Evolutionary conservation across 345 rosid species (phyloP).

Genomic region (Pugionium cornutum): DNA sequence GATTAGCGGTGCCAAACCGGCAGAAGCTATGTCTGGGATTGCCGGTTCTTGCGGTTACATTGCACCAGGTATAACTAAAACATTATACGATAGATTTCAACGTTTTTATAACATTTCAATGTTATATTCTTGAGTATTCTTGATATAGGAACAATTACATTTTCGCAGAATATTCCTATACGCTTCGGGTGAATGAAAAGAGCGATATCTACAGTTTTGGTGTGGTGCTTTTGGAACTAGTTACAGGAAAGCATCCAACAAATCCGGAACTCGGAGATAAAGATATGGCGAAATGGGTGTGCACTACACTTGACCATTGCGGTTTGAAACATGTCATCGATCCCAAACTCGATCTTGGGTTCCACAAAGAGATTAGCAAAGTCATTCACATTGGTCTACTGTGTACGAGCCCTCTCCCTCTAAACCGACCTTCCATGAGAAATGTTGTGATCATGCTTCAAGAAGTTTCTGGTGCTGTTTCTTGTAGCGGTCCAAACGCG

Average conservation of each 20-base stretch:
- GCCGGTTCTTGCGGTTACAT: slow-evolving; percentile 94
- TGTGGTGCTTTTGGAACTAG: slow-evolving; percentile 76
- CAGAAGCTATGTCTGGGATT: slow-evolving; percentile 76
- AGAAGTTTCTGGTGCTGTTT: slow-evolving; percentile 44
- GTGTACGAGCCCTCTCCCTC: slow-evolving; percentile 74
- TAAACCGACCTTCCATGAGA: slow-evolving; percentile 86
- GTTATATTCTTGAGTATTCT: background rate
- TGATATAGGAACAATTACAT: background rate
- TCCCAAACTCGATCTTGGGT: slow-evolving; percentile 50
- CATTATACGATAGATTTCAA: background rate
- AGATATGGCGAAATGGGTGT: slow-evolving; percentile 79
- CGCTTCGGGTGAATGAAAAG: slow-evolving; percentile 89
- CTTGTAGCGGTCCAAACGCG: slow-evolving; percentile 35
- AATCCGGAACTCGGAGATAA: slow-evolving; percentile 80
- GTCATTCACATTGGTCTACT: slow-evolving; percentile 72
- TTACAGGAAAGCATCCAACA: slow-evolving; percentile 67
- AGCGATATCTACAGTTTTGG: slow-evolving; percentile 94
- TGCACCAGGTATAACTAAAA: slow-evolving; percentile 72
- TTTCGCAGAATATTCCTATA: slow-evolving; percentile 77
- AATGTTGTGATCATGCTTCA: slow-evolving; percentile 85
- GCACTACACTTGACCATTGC: slow-evolving; percentile 51
- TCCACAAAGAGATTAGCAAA: slow-evolving; percentile 59
- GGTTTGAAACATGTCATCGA: slow-evolving; percentile 62
- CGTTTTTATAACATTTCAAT: background rate
- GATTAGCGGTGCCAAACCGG: slow-evolving; percentile 46